Conservation (phyloP, 2,329 filamentous ascomycete genomes). For the Zasmidium cellare region DNA sequence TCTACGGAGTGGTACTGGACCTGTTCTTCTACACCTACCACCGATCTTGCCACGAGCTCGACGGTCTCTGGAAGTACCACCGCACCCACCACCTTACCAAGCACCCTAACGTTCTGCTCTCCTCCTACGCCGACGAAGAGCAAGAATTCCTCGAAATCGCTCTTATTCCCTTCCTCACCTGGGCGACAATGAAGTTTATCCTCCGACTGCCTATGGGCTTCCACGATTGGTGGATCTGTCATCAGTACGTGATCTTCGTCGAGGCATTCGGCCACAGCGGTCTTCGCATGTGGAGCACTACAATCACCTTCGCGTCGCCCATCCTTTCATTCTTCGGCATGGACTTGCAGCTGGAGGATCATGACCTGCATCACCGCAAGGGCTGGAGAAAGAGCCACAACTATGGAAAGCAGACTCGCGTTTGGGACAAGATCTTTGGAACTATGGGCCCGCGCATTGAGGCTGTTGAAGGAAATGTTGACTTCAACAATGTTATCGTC, state of each 20-base stretch:
- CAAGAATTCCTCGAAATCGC: slow-evolving; percentile 45
- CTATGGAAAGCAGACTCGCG: slow-evolving; percentile 36
- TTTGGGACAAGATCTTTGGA: slow-evolving; percentile 33
- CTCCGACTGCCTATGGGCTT: slow-evolving; percentile 45
- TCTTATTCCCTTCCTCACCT: slow-evolving; percentile 41
- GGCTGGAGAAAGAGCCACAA: slow-evolving; percentile 39
- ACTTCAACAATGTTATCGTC: slow-evolving; percentile 13
- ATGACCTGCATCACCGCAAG: slow-evolving; percentile 38
- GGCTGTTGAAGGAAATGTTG: slow-evolving; percentile 17
- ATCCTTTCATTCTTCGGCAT: slow-evolving; percentile 33
- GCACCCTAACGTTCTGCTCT: slow-evolving; percentile 43
- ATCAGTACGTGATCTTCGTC: slow-evolving; percentile 42
- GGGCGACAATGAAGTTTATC: slow-evolving; percentile 33
- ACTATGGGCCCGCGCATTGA: slow-evolving; percentile 38
- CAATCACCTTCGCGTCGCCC: slow-evolving; percentile 37
- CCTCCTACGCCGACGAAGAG: slow-evolving; percentile 42
- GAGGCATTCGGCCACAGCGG: slow-evolving; percentile 42
- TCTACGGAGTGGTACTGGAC: slow-evolving; percentile 44
- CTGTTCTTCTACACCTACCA: slow-evolving; percentile 49
- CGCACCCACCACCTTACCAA: slow-evolving; percentile 47
- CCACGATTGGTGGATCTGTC: slow-evolving; percentile 48
- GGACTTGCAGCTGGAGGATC: slow-evolving; percentile 44
- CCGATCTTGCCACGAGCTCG: slow-evolving; percentile 42
- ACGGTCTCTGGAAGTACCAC: slow-evolving; percentile 43
- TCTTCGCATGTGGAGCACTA: slow-evolving; percentile 36